These are phyloP conservation scores for Xanthoconium purpureum DNA, from an alignment of 768 basidiomycete species.

Conservation along the genomic window DNA sequence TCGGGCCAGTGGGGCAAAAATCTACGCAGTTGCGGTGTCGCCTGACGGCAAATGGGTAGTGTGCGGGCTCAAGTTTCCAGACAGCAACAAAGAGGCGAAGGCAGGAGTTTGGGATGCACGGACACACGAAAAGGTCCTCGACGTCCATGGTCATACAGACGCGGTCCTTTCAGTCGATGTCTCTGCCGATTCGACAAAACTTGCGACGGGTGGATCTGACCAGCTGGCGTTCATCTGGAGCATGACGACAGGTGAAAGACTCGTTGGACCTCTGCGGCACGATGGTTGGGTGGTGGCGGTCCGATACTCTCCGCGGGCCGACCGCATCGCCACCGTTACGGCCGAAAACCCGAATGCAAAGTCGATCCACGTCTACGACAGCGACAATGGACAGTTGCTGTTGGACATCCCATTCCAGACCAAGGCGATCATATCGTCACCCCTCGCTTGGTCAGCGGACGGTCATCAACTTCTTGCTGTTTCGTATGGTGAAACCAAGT, in stretches of 20 bases:
- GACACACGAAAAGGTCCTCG: not conserved
- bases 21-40: not conserved
- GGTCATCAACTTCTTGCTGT: not conserved
- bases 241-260: not conserved
- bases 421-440: not conserved
- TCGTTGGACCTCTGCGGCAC: not conserved
- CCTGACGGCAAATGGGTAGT: not conserved
- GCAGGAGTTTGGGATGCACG: not conserved
- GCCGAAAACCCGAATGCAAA: not conserved
- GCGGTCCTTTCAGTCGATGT: not conserved
- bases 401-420: not conserved
- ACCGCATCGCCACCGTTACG: constrained; percentile 1
- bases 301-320: not conserved
- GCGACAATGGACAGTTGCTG: not conserved
- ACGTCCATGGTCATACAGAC: not conserved
- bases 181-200: not conserved
- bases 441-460: not conserved
- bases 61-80: not conserved
- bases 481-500: not conserved
- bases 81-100: not conserved
- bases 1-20: not conserved
- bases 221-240: not conserved
- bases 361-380: constrained; percentile 1
- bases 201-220: not conserved
- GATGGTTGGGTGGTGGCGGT: not conserved